Base-by-base conservation (phyloP, 345 rosid genomes). In the Capsella bursapastoris region DNA sequence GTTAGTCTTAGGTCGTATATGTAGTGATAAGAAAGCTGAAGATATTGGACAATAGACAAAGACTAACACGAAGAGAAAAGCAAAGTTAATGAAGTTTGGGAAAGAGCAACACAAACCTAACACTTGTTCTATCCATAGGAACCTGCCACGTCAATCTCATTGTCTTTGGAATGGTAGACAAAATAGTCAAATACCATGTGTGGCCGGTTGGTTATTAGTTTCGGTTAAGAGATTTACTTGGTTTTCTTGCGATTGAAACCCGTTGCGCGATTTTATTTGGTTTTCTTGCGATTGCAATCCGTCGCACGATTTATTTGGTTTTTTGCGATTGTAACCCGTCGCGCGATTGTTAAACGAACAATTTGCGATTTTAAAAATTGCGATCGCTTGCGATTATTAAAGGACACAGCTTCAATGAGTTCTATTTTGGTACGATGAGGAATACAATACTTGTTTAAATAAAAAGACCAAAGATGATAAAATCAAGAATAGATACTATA, bases 101-200 rank as follows among this genome's bases (percentile, higher is more conserved):
- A 49, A 22, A 52, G 11, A 29, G 6, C 37, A 67, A 53, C 61
- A 25, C 2, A 67, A 10, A 52, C 27, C n/a, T 67, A 37, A 66
- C 38, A 53, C 28, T 53, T 66, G 49, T 66, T 35, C 25, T 5
- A 38, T 37, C 60, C 13, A 38, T 52, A 25, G 9, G 48, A 37
- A 8, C 10, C 16, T 65, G 31, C 57, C 57, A 65, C 32, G 31
- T 32, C 44, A 65, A 11, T 47, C 29, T 31, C 56, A 4, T 29
- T 29, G 52, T n/a, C 22, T 55, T 55, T 29, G 38, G 59, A 52
- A 8, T 52, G 1, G 34, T 51, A 13, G 58, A 14, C 59, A 55
- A 22, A 22, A 22, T 22, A 22, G 25, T 22, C 25, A 55, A 28
- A 50, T 49, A 51, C 31, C 31, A 51, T 22, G 13, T 5, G 3